phyloP scores from a whole-genome alignment of 805 yeast genomes.

The Candida boleticola region DNA sequence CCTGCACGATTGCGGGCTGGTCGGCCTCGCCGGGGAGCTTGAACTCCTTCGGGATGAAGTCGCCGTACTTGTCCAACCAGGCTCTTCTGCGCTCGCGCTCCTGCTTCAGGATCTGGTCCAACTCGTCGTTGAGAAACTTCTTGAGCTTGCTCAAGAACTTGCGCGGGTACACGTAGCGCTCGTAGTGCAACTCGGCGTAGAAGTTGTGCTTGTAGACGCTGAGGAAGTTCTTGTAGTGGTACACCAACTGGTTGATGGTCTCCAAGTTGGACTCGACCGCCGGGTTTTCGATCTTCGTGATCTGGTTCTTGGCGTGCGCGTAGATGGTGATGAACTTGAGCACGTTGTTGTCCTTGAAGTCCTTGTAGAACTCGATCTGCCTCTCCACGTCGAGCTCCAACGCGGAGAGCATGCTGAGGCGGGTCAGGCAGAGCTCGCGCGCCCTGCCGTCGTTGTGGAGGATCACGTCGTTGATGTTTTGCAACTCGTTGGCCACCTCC shows the following conservation, averaged over 20 bases:
- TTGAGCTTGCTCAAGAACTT: constrained; percentile 29
- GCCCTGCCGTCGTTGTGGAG: constrained; percentile 33
- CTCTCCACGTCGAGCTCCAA: constrained; percentile 10
- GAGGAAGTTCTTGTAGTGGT: constrained; percentile 36
- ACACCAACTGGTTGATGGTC: constrained; percentile 27
- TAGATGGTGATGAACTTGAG: constrained; percentile 22
- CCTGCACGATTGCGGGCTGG: constrained; percentile 39
- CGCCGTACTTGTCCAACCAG: constrained; percentile 40
- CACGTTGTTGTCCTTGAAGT: constrained; percentile 23
- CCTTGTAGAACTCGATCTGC: constrained; percentile 16
- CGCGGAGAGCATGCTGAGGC: constrained; percentile 12
- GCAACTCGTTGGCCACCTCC: constrained; percentile 50
- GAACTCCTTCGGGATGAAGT: constrained; percentile 39
- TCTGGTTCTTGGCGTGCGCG: not conserved
- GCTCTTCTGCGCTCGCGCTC: constrained; percentile 32
- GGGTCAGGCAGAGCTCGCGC: constrained; percentile 17
- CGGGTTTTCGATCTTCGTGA: constrained; percentile 9
- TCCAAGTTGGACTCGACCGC: constrained; percentile 8
- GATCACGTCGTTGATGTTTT: constrained; percentile 34
- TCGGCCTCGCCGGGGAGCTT: constrained; percentile 34
- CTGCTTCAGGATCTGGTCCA: constrained; percentile 28
- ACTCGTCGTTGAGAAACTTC: constrained; percentile 32
- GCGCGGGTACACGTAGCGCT: constrained; percentile 37
- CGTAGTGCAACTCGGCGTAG: constrained; percentile 37
- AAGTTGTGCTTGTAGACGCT: constrained; percentile 33